Evolutionary conservation across 1,284 basidiomycete genomes (phyloP), one percentile per base, ranked within the genome.

Genomic region (Ustilago hordei): DNA sequence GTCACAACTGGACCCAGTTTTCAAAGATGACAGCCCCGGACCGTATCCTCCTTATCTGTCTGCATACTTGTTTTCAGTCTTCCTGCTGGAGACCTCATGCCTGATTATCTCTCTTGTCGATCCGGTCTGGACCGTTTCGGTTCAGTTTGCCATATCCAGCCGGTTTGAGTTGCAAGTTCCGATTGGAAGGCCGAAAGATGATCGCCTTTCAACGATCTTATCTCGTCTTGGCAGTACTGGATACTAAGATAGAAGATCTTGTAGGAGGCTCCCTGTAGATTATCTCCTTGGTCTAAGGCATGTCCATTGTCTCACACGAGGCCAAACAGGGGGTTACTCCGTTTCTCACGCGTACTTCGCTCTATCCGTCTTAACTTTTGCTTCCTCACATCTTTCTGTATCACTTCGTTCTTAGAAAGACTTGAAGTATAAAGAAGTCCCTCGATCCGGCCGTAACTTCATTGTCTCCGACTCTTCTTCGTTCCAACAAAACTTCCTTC

Each of bases 131-230:
- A 54, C 52, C 52, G 34, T 50, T 28, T 31, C 31, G 34, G 32
- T 31, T 54, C 52, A 36, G 9, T 43, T 43, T 47, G 43, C 41
- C 55, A 32, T 45, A 4, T 15, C 35, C 39, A 57, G n/a, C 55
- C 39, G 43, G 55, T 19, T n/a, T 34, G 55, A 19, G 41, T 35
- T 57, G n/a, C 31, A 31, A 28, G 6, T 12, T 31, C 55, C n/a
- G 23, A 41, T 56, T 56, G 55, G 55, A 56, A 56, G 55, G 15
- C 55, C 55, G 28, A 56, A 12, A 19, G 3, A 38, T 19, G n/a
- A 13, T n/a, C 53, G 53, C 11, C 53, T 55, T 32, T 23, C 53
- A 41, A 41, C 28, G 12, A 57, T 57, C 55, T 57, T 57, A 57
- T 57, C 55, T 57, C 23, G 41, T 8, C 41, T 57, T 57, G 55